A percentile compares a stretch with the other conserved stretches of the same genome.
These are phyloP conservation scores for Pythium apleroticum DNA, from an alignment of 352 stramenopile species.

Conservation along the genomic window DNA sequence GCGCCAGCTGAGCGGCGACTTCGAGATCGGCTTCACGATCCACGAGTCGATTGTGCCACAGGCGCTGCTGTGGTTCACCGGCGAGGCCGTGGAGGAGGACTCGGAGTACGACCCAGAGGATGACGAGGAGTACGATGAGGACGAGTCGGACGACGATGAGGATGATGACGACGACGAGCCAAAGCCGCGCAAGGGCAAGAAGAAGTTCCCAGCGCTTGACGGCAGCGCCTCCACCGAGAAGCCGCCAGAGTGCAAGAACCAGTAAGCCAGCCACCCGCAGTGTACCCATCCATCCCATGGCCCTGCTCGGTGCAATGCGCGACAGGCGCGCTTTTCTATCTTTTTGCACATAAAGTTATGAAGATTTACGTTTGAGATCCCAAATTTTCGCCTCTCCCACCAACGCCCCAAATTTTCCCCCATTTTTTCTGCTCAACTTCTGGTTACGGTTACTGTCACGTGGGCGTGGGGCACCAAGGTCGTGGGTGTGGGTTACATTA, in stretches of 20 bases:
- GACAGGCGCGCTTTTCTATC: constrained; percentile 18
- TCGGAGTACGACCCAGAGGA: constrained; percentile 85
- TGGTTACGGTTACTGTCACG: constrained; percentile 7
- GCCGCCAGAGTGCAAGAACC: constrained; percentile 89
- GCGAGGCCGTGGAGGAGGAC: constrained; percentile 75
- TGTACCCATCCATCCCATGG: constrained; percentile 2
- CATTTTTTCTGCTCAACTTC: neutral
- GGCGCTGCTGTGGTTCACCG: constrained; percentile 86
- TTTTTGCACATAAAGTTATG: constrained; percentile 36
- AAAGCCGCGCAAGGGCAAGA: constrained; percentile 57
- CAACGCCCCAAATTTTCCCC: constrained; percentile 1
- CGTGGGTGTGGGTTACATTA: neutral
- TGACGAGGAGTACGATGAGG: constrained; percentile 59
- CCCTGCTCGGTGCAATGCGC: neutral
- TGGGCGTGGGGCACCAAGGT: too few relatives aligned
- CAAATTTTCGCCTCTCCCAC: neutral
- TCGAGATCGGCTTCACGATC: constrained; percentile 86
- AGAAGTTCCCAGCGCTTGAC: constrained; percentile 78
- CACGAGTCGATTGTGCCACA: constrained; percentile 88
- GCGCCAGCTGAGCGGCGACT: constrained; percentile 80
- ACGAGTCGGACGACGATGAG: constrained; percentile 55
- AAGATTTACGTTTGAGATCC: constrained; percentile 13
- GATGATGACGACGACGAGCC: constrained; percentile 61
- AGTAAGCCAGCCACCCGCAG: constrained; percentile 45
- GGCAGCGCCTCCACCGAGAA: constrained; percentile 71